Evolutionary conservation across 352 stramenopile species (phyloP).

Genomic region (Hyaloperonospora arabidopsidis): DNA sequence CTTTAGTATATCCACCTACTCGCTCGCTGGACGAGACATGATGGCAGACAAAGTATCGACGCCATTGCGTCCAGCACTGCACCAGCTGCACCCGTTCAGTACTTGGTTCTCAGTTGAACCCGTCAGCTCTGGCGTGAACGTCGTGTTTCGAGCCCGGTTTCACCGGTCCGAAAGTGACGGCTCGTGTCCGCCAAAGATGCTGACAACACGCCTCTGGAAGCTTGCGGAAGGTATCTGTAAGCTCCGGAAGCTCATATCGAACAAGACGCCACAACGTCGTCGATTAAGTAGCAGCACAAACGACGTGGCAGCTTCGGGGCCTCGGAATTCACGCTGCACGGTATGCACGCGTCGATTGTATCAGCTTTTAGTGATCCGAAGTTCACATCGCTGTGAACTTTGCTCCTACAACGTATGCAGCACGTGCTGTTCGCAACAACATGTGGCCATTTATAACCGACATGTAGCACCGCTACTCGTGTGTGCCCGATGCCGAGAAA

Average conservation of each 20-base stretch:
- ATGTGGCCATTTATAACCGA: conserved; percentile 31
- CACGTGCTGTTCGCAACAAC: conserved; percentile 23
- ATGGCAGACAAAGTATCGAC: conserved; percentile 17
- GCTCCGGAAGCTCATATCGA: conserved; percentile 20
- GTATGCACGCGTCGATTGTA: conserved; percentile 20
- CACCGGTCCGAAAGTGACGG: conserved; percentile 17
- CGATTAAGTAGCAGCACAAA: conserved; percentile 1
- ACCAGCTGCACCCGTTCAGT: conserved; percentile 24
- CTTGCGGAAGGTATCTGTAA: conserved; percentile 23
- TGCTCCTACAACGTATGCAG: conserved; percentile 29
- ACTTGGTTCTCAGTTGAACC: conserved; percentile 24
- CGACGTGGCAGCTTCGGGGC: not conserved
- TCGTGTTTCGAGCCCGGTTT: conserved; percentile 21
- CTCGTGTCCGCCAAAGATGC: conserved; percentile 21
- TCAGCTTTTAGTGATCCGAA: conserved; percentile 19
- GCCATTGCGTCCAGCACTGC: conserved; percentile 9
- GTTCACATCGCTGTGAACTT: conserved; percentile 21
- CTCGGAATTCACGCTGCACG: conserved; percentile 32
- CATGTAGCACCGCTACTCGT: conserved; percentile 23
- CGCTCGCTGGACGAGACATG: conserved; percentile 19
- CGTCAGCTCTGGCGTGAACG: conserved; percentile 15
- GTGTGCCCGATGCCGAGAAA: conserved; percentile 25
- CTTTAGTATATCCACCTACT: conserved; percentile 26
- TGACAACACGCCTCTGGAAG: conserved; percentile 20
- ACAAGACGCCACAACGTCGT: not conserved